These are phyloP conservation scores for Trifolium fragiferum DNA, from an alignment of 306 rosid genomes.

Conservation along the genomic window DNA sequence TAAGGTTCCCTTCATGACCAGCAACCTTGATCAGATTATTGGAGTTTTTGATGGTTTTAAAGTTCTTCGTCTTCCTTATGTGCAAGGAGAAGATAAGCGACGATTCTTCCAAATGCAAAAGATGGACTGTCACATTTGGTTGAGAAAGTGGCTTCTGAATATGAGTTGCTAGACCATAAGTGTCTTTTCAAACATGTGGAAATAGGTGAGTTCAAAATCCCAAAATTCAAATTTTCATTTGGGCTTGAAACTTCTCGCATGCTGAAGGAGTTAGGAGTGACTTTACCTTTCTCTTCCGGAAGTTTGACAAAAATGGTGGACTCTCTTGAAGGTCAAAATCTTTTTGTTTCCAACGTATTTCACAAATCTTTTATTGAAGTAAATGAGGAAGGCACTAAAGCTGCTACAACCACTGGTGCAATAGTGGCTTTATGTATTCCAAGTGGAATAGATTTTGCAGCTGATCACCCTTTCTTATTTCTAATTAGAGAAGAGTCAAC, in stretches of 20 bases:
- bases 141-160: neutral
- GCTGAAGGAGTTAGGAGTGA: neutral
- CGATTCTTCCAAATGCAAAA: neutral
- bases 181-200: too few species aligned
- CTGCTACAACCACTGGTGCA: neutral
- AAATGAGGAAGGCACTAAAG: neutral
- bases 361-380: neutral
- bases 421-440: rapidly evolving
- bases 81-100: neutral
- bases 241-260: neutral
- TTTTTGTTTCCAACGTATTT: neutral
- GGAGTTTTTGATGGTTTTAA: neutral
- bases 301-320: neutral
- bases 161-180: neutral
- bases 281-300: neutral
- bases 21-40: neutral
- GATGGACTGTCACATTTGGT: neutral
- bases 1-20: neutral
- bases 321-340: neutral
- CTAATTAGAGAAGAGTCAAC: neutral
- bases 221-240: neutral
- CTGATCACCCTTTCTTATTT: neutral
- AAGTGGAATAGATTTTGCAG: neutral
- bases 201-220: neutral
- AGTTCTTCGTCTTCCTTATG: neutral